Conservation (phyloP, 2,329 filamentous ascomycete species). For the Neophaeococcomyces mojaviensis region DNA sequence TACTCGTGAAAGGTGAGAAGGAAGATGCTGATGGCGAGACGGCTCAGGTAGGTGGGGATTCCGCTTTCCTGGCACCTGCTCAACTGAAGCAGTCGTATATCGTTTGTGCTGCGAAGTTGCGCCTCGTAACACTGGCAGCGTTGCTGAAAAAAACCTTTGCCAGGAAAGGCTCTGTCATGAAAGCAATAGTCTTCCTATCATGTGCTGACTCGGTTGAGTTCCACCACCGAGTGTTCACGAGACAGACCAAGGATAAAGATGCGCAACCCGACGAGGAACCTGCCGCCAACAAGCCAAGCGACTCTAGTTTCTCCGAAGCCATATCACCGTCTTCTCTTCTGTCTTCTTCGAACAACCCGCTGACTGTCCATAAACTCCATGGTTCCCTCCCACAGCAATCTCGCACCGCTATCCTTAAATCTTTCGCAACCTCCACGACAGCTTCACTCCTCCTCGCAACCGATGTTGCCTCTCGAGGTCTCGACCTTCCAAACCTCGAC, state of each 20-base stretch:
- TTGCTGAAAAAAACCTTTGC: conserved; percentile 82
- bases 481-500: conserved; percentile 92
- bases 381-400: conserved; percentile 83
- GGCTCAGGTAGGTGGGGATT: conserved; percentile 40
- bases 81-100: conserved; percentile 91
- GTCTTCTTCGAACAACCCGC: conserved; percentile 66
- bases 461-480: conserved; percentile 88
- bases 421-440: conserved; percentile 66
- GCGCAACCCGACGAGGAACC: conserved; percentile 21
- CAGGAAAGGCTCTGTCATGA: conserved; percentile 85
- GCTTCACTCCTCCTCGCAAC: conserved; percentile 85
- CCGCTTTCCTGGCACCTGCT: conserved; percentile 70
- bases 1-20: conserved; percentile 68
- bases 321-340: conserved; percentile 64
- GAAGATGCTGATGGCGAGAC: conserved; percentile 48
- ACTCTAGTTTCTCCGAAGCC: conserved; percentile 34
- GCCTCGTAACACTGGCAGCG: conserved; percentile 78
- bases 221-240: conserved; percentile 75
- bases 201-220: conserved; percentile 97
- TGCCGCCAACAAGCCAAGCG: not conserved
- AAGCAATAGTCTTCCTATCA: conserved; percentile 92
- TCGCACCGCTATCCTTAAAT: conserved; percentile 74
- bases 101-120: conserved; percentile 79
- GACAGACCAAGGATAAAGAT: conserved; percentile 22
- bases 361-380: conserved; percentile 80